These are phyloP conservation scores for Trichomonascaceae sp. DNA, from an alignment of 1,139 yeast species.

Conservation along the genomic window DNA sequence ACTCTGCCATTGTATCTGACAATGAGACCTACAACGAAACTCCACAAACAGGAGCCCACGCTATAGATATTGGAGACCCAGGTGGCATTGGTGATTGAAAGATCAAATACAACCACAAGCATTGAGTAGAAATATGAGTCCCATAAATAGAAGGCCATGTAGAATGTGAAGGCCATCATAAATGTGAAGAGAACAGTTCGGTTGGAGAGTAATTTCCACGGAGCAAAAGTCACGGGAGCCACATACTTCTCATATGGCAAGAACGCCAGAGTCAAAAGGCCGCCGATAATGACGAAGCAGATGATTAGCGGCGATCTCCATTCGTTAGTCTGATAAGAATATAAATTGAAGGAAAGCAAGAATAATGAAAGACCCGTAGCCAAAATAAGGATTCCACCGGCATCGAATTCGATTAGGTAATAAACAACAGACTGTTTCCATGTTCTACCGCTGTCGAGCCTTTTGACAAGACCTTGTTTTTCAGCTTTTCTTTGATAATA, in stretches of 20 bases:
- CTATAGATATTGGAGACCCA: conserved; percentile 30
- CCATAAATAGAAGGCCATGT: conserved; percentile 31
- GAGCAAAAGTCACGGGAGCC: conserved; percentile 30
- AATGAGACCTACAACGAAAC: conserved; percentile 26
- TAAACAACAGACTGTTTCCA: conserved; percentile 15
- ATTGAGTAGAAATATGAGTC: conserved; percentile 27
- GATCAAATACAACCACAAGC: conserved; percentile 27
- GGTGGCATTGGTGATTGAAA: conserved; percentile 24
- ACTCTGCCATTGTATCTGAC: conserved; percentile 29
- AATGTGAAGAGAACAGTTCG: conserved; percentile 32
- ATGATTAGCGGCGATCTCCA: conserved; percentile 29
- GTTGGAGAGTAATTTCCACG: conserved; percentile 23
- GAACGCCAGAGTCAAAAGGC: conserved; percentile 26
- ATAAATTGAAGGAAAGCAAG: conserved; percentile 34
- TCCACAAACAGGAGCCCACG: conserved; percentile 29
- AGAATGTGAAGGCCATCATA: conserved; percentile 20
- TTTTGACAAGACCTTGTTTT: conserved; percentile 15
- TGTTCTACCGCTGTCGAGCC: conserved; percentile 18
- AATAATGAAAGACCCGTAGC: conserved; percentile 33
- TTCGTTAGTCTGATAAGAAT: conserved; percentile 26
- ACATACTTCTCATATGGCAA: conserved; percentile 27
- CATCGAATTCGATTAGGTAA: conserved; percentile 31
- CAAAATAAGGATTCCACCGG: conserved; percentile 32
- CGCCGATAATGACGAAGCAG: conserved; percentile 33
- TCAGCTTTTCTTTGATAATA: conserved; percentile 28